These are phyloP conservation scores for Auricularia auricula-judae DNA, from an alignment of 768 basidiomycete genomes.

Conservation along the genomic window DNA sequence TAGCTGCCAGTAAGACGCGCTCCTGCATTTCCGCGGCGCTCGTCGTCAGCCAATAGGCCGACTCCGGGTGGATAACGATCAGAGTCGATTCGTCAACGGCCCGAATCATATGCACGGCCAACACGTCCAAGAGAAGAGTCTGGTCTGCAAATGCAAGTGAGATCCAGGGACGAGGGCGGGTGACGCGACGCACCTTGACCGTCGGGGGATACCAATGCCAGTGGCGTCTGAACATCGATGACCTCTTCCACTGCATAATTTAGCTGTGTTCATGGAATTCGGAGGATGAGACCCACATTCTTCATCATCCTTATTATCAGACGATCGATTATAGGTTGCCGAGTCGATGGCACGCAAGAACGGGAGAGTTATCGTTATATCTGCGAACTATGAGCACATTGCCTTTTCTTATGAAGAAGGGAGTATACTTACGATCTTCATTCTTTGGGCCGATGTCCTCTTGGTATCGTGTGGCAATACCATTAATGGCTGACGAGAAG, in stretches of 20 bases:
- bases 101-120: background rate
- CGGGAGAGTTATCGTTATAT: slow-evolving; percentile 44
- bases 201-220: background rate
- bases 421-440: slow-evolving; percentile 40
- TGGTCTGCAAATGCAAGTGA: background rate
- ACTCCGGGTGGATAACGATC: slow-evolving; percentile 20
- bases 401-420: background rate
- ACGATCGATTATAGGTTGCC: background rate
- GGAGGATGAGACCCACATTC: background rate
- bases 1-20: slow-evolving; percentile 6
- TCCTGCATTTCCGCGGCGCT: slow-evolving; percentile 2
- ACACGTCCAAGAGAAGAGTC: background rate
- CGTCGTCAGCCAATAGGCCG: slow-evolving; percentile 1
- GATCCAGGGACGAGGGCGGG: background rate
- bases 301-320: background rate
- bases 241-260: background rate
- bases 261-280: background rate
- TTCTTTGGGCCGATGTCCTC: slow-evolving; percentile 28
- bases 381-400: slow-evolving; percentile 25
- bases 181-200: background rate
- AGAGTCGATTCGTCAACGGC: slow-evolving; percentile 4
- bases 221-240: background rate
- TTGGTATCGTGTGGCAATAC: slow-evolving; percentile 58
- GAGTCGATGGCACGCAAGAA: slow-evolving; percentile 14
- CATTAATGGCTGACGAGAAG: slow-evolving; percentile 51